phyloP scores from a whole-genome alignment of 2,329 filamentous ascomycete species.

The Intubia oerlemansii region DNA sequence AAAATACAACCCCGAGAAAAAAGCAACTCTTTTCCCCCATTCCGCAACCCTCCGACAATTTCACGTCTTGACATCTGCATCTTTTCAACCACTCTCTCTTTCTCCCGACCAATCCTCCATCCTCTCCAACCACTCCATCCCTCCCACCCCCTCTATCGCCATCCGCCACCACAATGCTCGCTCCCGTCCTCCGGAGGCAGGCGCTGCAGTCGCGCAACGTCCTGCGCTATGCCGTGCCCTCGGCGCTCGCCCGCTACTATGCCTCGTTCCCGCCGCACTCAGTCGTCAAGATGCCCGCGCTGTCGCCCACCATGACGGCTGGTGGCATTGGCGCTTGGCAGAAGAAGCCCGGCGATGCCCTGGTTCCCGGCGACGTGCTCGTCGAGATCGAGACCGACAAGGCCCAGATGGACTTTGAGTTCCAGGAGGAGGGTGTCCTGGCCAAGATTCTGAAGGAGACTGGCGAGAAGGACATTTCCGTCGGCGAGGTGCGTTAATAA shows the following conservation, averaged over 20 bases:
- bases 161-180: constrained; percentile 28
- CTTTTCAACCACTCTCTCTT: too few relatives aligned
- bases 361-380: constrained; percentile 80
- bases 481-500: constrained; percentile 62
- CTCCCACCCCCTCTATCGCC: constrained; percentile 1
- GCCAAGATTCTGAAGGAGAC: constrained; percentile 83
- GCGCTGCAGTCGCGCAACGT: constrained; percentile 29
- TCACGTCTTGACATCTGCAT: too few relatives aligned
- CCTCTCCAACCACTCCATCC: background rate
- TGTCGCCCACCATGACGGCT: constrained; percentile 92
- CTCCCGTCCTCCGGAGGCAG: constrained; percentile 41
- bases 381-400: constrained; percentile 91
- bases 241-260: constrained; percentile 39
- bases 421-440: constrained; percentile 70
- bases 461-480: constrained; percentile 81
- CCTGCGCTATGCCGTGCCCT: constrained; percentile 25
- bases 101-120: too few relatives aligned
- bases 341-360: constrained; percentile 80
- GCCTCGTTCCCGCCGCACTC: constrained; percentile 87
- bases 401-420: constrained; percentile 87
- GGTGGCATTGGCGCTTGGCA: constrained; percentile 97
- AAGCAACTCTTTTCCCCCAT: too few relatives aligned
- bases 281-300: constrained; percentile 90
- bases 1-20: too few relatives aligned
- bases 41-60: too few relatives aligned